These are phyloP conservation scores for Purpureocillium lavendulum DNA, from an alignment of 2,329 filamentous ascomycete genomes.

Conservation along the genomic window DNA sequence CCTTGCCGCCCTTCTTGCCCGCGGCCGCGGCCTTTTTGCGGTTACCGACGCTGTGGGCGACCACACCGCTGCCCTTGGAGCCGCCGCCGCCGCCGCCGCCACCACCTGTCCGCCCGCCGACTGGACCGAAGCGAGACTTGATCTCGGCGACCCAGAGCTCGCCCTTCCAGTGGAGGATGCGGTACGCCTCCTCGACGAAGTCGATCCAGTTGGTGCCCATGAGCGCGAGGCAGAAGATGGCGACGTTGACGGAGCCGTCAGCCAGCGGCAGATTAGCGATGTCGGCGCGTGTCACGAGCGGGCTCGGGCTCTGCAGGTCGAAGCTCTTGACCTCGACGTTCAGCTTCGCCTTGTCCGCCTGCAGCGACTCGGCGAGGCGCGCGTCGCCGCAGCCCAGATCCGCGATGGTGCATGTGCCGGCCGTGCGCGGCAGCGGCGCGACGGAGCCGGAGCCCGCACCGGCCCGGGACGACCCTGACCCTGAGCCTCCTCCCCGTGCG, in stretches of 20 bases:
- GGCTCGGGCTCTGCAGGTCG: conserved; percentile 72
- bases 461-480: too few species aligned
- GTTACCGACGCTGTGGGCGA: conserved; percentile 66
- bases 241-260: conserved; percentile 72
- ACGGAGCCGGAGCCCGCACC: conserved; percentile 10
- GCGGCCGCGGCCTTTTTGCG: conserved; percentile 41
- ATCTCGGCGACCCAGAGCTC: conserved; percentile 98
- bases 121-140: conserved; percentile 70
- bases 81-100: too few species aligned
- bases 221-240: conserved; percentile 89
- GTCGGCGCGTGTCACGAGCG: conserved; percentile 79
- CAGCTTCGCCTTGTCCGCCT: conserved; percentile 54
- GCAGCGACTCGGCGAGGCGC: conserved; percentile 63
- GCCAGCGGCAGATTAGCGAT: conserved; percentile 74
- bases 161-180: conserved; percentile 84
- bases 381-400: conserved; percentile 94
- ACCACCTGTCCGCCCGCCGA: conserved; percentile 16
- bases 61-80: too few species aligned
- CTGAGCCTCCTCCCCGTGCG: too few species aligned
- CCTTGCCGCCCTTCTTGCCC: conserved; percentile 36
- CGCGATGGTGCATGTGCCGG: conserved; percentile 68
- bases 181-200: conserved; percentile 93
- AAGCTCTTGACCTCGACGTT: conserved; percentile 73
- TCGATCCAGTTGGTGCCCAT: conserved; percentile 99
- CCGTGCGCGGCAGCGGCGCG: conserved; percentile 60